Evolutionary conservation across 345 rosid genomes (phyloP).

Genomic region (Ceriops zippeliana): DNA sequence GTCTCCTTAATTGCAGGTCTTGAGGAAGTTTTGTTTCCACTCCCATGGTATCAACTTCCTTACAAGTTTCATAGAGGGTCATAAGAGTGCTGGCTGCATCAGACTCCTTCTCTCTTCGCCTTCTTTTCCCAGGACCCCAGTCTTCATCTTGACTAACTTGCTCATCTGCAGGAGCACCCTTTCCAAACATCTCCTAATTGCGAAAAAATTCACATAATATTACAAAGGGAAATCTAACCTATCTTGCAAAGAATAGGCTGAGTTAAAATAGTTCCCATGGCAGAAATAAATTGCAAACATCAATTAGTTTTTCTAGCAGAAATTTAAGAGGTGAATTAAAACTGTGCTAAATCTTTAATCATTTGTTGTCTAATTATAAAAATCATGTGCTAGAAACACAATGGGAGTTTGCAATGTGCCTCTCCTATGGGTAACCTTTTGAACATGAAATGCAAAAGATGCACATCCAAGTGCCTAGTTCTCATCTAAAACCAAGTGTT

Average conservation of each 20-base stretch:
- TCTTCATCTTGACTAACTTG: constrained; percentile 96
- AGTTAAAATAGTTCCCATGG: no score
- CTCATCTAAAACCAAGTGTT: background rate
- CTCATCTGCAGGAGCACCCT: constrained; percentile 67
- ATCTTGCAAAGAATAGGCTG: no score
- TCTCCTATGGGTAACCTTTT: no score
- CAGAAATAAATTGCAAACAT: no score
- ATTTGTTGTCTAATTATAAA: no score
- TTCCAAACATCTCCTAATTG: constrained; percentile 93
- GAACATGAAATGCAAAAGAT: no score
- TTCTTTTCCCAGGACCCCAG: constrained; percentile 91
- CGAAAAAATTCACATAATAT: constrained; percentile 14
- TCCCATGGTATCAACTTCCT: constrained; percentile 34
- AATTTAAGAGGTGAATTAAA: no score
- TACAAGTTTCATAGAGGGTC: constrained; percentile 50
- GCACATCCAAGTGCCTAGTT: no score
- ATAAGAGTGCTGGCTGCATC: constrained; percentile 71
- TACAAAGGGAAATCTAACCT: background rate
- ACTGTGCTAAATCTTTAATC: no score
- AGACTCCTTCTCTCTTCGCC: constrained; percentile 70
- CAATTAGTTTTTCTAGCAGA: no score
- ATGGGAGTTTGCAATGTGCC: no score
- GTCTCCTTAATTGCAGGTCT: constrained; percentile 48
- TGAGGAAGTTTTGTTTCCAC: constrained; percentile 31
- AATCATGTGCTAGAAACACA: no score